Conservation (phyloP, 2,329 filamentous ascomycete species). For the Xylariaceae sp. region DNA sequence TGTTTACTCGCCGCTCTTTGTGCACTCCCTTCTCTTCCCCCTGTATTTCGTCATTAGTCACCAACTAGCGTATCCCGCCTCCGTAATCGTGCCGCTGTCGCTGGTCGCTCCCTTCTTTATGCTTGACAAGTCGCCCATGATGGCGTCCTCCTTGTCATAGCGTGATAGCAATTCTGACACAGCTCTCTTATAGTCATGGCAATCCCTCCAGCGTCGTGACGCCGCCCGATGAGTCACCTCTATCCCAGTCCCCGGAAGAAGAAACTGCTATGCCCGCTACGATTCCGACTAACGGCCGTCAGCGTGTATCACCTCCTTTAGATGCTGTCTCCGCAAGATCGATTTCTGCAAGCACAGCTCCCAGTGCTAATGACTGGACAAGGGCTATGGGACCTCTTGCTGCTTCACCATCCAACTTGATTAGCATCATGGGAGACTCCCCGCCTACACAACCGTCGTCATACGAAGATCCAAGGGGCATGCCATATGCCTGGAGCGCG, state of each 20-base stretch:
- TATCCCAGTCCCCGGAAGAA: conserved; percentile 28
- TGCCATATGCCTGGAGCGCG: conserved; percentile 34
- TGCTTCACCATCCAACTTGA: conserved; percentile 33
- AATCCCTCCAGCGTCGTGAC: conserved; percentile 23
- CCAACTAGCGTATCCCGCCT: conserved; percentile 3
- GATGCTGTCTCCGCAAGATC: conserved; percentile 31
- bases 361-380: conserved; percentile 32
- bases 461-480: conserved; percentile 30
- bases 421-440: conserved; percentile 34
- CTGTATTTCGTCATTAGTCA: background rate
- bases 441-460: conserved; percentile 35
- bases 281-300: conserved; percentile 28
- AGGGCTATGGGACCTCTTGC: conserved; percentile 28
- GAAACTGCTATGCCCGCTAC: conserved; percentile 28
- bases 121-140: background rate
- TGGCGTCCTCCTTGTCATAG: background rate
- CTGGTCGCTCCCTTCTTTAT: conserved; percentile 8
- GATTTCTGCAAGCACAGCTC: conserved; percentile 31
- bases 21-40: background rate
- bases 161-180: conserved; percentile 12
- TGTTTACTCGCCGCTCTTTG: conserved; percentile 13
- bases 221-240: conserved; percentile 26
- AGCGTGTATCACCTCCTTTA: conserved; percentile 26
- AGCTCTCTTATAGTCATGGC: conserved; percentile 17
- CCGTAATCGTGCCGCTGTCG: conserved; percentile 21